Base-by-base conservation (phyloP, 2,329 filamentous ascomycete genomes). In the Periconia macrospinosa region DNA sequence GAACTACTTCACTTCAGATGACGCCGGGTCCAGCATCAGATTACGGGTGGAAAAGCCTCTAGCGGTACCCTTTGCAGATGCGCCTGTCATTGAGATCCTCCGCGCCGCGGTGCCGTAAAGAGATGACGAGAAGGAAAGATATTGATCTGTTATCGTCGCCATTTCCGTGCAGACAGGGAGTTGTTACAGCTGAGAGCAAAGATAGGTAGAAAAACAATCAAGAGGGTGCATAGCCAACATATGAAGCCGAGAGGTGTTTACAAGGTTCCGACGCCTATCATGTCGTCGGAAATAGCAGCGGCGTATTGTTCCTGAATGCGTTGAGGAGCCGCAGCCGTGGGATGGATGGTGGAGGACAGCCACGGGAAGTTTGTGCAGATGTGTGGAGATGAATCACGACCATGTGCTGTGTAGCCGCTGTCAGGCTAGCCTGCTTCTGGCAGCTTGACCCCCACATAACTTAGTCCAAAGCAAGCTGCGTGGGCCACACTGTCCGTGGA, bases 51-150 rank as follows among this genome's bases (percentile, higher is more conserved):
- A 86, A 72, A 92, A 92, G 75, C 89, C 89, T 2, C 85, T 87
- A 13, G 89, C 89, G 0, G 86, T 92, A 18, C 82, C 85, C 0
- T 83, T 88, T 62, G 89, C 89, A 1, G 88, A 91, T 59, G 86
- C 85, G 11, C 87, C 89, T 0, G 79, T 81, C 5, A 85, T 92
- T 6, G 87, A 91, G 69, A 78, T 87, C 35, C 55, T 67, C 20
- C 67, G 70, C 2, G 58, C 60, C 19, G 59, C 67, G 27, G 56
- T 52, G 35, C 41, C 42, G 41, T 56, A 46, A 47, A 15, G 20
- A n/a, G 43, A 6, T 15, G 17, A 10, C 8, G 8, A 3, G 27
- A 5, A 13, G 8, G 15, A 11, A 6, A 7, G 27, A 44, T 2
- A 23, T 33, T 37, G 33, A 13, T 27, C 18, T 15, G 17, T n/a